phyloP scores from a whole-genome alignment of 768 basidiomycete species.

The Fibroporia radiculosa region DNA sequence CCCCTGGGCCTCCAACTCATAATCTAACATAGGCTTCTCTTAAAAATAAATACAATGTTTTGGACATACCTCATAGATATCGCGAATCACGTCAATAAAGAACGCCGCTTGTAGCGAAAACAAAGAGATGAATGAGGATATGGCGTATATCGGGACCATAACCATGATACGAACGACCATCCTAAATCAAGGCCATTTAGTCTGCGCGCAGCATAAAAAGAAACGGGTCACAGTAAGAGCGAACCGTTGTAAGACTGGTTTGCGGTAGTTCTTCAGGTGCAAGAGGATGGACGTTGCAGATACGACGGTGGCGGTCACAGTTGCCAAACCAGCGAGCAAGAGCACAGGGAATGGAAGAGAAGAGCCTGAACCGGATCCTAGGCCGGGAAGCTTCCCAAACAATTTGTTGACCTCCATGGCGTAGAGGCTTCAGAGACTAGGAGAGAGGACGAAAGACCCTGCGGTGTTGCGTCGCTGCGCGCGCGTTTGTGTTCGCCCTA shows the following conservation, averaged over 20 bases:
- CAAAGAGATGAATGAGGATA: constrained; percentile 86
- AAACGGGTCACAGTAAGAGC: constrained; percentile 10
- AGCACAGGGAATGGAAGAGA: constrained; percentile 48
- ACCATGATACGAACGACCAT: constrained; percentile 94
- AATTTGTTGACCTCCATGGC: neutral
- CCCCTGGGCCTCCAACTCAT: too few species aligned
- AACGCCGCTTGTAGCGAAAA: constrained; percentile 94
- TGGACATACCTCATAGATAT: constrained; percentile 83
- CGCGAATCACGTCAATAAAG: constrained; percentile 90
- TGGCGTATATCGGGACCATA: constrained; percentile 91
- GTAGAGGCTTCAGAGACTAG: too few species aligned
- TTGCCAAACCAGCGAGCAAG: constrained; percentile 51
- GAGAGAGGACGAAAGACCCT: too few species aligned
- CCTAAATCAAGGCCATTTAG: constrained; percentile 29
- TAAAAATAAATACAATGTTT: too few species aligned
- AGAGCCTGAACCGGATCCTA: constrained; percentile 41
- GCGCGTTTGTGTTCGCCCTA: too few species aligned
- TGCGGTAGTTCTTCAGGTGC: constrained; percentile 82
- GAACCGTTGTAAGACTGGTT: constrained; percentile 74
- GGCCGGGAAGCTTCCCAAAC: constrained; percentile 1
- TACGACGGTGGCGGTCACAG: constrained; percentile 63
- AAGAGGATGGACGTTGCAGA: constrained; percentile 69
- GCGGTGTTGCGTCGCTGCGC: too few species aligned
- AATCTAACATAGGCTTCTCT: too few species aligned
- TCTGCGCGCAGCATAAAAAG: neutral